Conservation (phyloP, 192 early-diverging fungal genomes). For the Phycomyces blakesleeanus region DNA sequence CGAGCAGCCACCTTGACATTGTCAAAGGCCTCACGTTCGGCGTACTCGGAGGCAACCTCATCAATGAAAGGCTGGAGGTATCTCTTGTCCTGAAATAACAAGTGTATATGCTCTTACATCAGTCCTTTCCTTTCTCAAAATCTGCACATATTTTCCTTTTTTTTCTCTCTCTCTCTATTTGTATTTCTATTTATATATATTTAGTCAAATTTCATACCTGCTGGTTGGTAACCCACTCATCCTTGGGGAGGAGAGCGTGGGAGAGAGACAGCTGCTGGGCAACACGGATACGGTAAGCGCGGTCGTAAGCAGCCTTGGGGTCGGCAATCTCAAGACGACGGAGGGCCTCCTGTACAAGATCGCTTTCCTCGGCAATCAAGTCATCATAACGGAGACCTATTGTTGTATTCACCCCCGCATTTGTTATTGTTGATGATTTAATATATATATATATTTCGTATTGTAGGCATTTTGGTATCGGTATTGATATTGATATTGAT, state of each 20-base stretch:
- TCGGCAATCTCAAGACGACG: conserved; percentile 63
- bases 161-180: too few relatives aligned
- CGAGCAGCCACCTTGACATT: conserved; percentile 38
- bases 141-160: not conserved
- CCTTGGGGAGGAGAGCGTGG: conserved; percentile 64
- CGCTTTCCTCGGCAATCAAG: conserved; percentile 80
- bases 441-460: too few relatives aligned
- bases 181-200: too few relatives aligned
- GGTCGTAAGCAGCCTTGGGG: conserved; percentile 56
- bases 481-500: too few relatives aligned
- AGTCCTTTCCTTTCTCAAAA: not conserved
- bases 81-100: conserved; percentile 61
- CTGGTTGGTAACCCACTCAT: conserved; percentile 73
- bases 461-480: too few relatives aligned
- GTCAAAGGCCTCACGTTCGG: conserved; percentile 73
- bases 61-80: conserved; percentile 82
- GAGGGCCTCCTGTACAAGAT: conserved; percentile 78
- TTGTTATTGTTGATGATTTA: too few relatives aligned
- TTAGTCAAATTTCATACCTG: conserved; percentile 47
- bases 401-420: too few relatives aligned
- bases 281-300: conserved; percentile 76
- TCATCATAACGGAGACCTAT: conserved; percentile 89
- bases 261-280: conserved; percentile 73
- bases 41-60: conserved; percentile 75
- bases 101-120: conserved; percentile 9